Evolutionary conservation across 176 grass and related monocot genomes (phyloP), one percentile per base, ranked within the genome.

Genomic region (Hyparrhenia diplandra): DNA sequence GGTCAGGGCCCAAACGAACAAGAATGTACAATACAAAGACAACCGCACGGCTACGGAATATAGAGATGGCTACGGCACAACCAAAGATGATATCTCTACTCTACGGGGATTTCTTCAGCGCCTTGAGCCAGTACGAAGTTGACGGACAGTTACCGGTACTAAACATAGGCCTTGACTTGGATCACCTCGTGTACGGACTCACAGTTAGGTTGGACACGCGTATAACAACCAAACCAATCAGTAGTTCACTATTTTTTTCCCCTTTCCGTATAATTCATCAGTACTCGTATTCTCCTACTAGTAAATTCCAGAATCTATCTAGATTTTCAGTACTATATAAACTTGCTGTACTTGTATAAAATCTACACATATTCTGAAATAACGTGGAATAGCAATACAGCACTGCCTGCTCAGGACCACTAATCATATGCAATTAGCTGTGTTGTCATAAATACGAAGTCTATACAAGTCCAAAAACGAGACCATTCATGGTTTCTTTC

Each of bases 331-430:
- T 2, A 32, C 7, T 21, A 54, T 54, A 54, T 54, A 21, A 54
- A 47, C 0, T 46, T 47, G 1, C 20, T n/a, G 8, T 10, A 55
- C 37, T 29, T 52, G 7, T 31, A 52, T 66, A 9, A 8, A n/a
- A n/a, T n/a, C n/a, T n/a, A n/a, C n/a, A n/a, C n/a, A n/a, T n/a
- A n/a, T n/a, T n/a, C 10, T 32, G 32, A 18, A 40, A 43, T 64
- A 65, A 73, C 59, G 39, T 80, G 76, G 68, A 62, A 79, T 37
- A 12, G 43, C 4, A 57, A 21, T 23, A 6, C 6, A 51, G 31
- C 63, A 37, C 30, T 54, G 41, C 30, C 29, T 49, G 34, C 40
- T 52, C 34, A 39, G 69, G 76, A 80, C 76, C 76, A 74, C 68
- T 34, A 25, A 25, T 70, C 5, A 40, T 35, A 25, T 35, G 39